These are phyloP conservation scores for Ganoderma sinense DNA, from an alignment of 1,284 basidiomycete species.

Conservation along the genomic window DNA sequence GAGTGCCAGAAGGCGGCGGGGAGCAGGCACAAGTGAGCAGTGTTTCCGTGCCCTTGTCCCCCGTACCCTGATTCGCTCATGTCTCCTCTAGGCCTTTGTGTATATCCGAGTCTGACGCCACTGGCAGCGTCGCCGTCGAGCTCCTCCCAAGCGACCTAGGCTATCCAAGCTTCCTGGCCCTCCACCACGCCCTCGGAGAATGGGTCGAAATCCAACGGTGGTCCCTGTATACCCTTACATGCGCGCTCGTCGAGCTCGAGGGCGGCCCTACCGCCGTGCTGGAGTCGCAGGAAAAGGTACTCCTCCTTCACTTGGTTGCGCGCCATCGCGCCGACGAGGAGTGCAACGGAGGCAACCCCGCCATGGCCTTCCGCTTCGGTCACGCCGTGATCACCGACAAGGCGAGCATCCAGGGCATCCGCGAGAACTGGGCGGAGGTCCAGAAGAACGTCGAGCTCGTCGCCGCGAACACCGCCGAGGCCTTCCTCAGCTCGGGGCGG, in stretches of 20 bases:
- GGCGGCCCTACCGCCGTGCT: background rate
- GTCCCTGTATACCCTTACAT: background rate
- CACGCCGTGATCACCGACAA: background rate
- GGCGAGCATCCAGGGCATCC: background rate
- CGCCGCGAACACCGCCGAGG: background rate
- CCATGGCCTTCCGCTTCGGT: background rate
- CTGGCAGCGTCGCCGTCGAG: background rate
- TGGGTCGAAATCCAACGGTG: background rate
- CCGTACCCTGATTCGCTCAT: background rate
- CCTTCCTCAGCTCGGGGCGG: background rate
- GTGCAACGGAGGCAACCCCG: background rate
- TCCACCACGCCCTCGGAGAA: background rate
- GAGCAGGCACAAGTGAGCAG: slow-evolving; percentile 13
- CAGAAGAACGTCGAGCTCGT: background rate
- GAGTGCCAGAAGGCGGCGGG: slow-evolving; percentile 17
- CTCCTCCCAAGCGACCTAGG: background rate
- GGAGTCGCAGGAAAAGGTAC: background rate
- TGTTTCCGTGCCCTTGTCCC: background rate
- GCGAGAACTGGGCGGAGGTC: background rate
- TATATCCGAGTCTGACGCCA: background rate
- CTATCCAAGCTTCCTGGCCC: background rate
- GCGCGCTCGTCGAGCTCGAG: background rate
- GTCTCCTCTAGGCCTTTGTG: background rate
- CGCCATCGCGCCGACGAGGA: background rate
- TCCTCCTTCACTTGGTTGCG: background rate